Evolutionary conservation across 2,329 filamentous ascomycete genomes (phyloP).

Genomic region (Phyllosticta citribraziliensis): DNA sequence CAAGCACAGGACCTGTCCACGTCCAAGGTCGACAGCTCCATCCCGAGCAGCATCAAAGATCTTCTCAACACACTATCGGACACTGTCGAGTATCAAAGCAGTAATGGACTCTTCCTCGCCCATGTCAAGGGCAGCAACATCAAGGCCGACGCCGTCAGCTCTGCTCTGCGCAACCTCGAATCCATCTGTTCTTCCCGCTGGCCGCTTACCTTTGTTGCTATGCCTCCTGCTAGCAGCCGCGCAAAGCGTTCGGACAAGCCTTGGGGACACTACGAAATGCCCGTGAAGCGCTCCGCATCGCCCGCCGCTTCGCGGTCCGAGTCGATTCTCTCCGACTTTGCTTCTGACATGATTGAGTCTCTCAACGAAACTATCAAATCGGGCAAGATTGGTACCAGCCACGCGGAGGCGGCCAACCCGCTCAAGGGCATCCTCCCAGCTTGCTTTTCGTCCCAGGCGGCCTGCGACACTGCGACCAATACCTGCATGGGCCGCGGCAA

Average conservation of each 20-base stretch:
- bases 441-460: conserved; percentile 63
- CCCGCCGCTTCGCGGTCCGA: conserved; percentile 1
- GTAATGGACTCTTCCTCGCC: conserved; percentile 2
- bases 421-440: conserved; percentile 50
- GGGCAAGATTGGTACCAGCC: conserved; percentile 17
- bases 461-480: conserved; percentile 60
- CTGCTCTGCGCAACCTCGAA: conserved; percentile 4
- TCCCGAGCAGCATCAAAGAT: background rate
- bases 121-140: conserved; percentile 3
- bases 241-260: conserved; percentile 24
- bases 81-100: background rate
- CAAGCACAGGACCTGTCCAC: conserved; percentile 20
- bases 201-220: conserved; percentile 28
- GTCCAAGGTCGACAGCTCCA: background rate
- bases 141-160: conserved; percentile 1
- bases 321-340: conserved; percentile 5
- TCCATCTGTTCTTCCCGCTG: conserved; percentile 9
- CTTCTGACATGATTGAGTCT: conserved; percentile 1
- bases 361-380: conserved; percentile 20
- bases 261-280: conserved; percentile 24
- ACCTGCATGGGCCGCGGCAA: conserved; percentile 74
- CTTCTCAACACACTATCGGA: conserved; percentile 1
- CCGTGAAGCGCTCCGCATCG: conserved; percentile 6
- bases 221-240: conserved; percentile 22
- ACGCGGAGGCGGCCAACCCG: conserved; percentile 18